Evolutionary conservation across 805 yeast genomes (phyloP).

Genomic region (Yamadazyma sp.): DNA sequence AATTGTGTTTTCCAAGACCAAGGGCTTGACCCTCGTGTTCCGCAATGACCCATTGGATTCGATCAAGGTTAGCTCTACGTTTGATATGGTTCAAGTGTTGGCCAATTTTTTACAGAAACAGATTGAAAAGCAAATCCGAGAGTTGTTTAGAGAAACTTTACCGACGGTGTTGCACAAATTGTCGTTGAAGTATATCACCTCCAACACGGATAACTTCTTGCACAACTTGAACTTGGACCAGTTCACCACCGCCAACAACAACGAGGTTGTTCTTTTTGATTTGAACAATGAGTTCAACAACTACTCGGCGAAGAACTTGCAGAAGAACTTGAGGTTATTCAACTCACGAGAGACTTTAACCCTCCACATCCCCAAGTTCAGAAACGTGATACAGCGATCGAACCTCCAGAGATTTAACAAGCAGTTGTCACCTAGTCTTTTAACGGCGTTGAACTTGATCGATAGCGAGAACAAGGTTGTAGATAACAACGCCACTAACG

Average conservation of each 20-base stretch:
- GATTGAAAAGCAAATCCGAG: conserved; percentile 77
- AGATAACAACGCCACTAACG: conserved; percentile 23
- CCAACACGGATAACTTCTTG: conserved; percentile 12
- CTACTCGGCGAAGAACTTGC: conserved; percentile 51
- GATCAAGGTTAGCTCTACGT: conserved; percentile 81
- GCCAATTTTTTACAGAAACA: conserved; percentile 82
- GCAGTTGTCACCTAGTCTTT: conserved; percentile 37
- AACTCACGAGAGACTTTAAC: conserved; percentile 80
- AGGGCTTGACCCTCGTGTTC: conserved; percentile 84
- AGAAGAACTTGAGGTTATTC: conserved; percentile 43
- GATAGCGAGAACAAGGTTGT: conserved; percentile 21
- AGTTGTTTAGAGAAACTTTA: conserved; percentile 76
- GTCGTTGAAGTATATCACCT: conserved; percentile 52
- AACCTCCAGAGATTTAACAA: conserved; percentile 44
- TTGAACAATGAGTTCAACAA: conserved; percentile 51
- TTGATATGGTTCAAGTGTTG: conserved; percentile 78
- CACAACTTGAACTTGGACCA: conserved; percentile 8
- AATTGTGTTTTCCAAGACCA: conserved; percentile 75
- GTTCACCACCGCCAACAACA: conserved; percentile 8
- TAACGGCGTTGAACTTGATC: conserved; percentile 32
- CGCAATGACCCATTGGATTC: conserved; percentile 86
- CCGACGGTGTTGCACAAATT: conserved; percentile 79
- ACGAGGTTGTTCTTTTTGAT: conserved; percentile 47
- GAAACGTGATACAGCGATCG: conserved; percentile 58
- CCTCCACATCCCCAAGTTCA: conserved; percentile 59